Conservation (phyloP, 768 basidiomycete species). For the Termitomyces sp. region DNA sequence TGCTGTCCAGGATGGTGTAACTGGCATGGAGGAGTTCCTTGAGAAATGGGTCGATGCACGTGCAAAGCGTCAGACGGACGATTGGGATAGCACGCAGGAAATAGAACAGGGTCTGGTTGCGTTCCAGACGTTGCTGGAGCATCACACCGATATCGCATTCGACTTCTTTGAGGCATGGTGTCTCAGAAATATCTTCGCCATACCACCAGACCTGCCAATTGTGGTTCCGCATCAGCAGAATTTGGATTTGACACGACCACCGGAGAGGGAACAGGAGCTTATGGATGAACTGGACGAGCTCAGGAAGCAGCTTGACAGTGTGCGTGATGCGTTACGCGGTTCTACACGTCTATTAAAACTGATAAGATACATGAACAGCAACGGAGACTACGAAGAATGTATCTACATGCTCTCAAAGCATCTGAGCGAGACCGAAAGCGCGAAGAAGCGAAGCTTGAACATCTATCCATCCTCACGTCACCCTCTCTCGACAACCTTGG, state of each 20-base stretch:
- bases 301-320: conserved; percentile 61
- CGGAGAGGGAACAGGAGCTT: conserved; percentile 55
- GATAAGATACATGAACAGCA: conserved; percentile 37
- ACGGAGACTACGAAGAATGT: conserved; percentile 55
- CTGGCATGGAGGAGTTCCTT: conserved; percentile 75
- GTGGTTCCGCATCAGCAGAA: conserved; percentile 74
- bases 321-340: conserved; percentile 28
- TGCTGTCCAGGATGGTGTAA: conserved; percentile 70
- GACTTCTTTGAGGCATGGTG: conserved; percentile 92
- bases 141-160: conserved; percentile 85
- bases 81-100: conserved; percentile 61
- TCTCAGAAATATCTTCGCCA: conserved; percentile 79
- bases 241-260: conserved; percentile 55
- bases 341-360: background rate
- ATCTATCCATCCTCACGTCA: conserved; percentile 36
- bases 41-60: conserved; percentile 70
- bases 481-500: conserved; percentile 34
- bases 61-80: conserved; percentile 33
- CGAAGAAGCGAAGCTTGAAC: conserved; percentile 36
- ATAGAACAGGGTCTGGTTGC: conserved; percentile 77
- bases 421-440: conserved; percentile 41
- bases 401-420: conserved; percentile 44
- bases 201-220: conserved; percentile 62
- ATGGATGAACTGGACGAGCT: conserved; percentile 66
- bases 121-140: conserved; percentile 85